Evolutionary conservation across 331 rosid species (phyloP).

Genomic region (Erythrophleum ivorense): DNA sequence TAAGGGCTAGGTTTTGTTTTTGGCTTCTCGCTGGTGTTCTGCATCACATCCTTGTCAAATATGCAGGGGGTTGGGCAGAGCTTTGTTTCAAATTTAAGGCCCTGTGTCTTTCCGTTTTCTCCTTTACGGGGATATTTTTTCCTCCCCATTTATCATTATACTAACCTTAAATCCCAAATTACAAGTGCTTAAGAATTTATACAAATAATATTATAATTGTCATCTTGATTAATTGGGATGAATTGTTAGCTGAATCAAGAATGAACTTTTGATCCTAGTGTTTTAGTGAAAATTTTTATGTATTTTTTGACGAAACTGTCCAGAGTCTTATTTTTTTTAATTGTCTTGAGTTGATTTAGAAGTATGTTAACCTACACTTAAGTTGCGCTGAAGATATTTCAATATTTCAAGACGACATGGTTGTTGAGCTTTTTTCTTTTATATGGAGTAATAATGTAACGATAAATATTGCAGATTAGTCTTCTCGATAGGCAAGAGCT

Average conservation of each 20-base stretch:
- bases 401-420: background rate
- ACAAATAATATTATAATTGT: background rate
- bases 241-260: background rate
- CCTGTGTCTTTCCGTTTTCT: slow-evolving; percentile 1
- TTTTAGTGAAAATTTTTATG: background rate
- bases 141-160: background rate
- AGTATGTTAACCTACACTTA: background rate
- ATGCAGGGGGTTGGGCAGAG: background rate
- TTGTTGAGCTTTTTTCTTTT: slow-evolving; percentile 4
- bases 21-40: background rate
- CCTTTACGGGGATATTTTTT: background rate
- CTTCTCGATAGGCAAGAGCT: slow-evolving; percentile 95
- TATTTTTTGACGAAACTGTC: background rate
- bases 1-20: background rate
- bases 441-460: slow-evolving; percentile 32
- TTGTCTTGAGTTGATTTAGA: background rate
- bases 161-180: slow-evolving; percentile 1
- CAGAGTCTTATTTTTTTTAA: background rate
- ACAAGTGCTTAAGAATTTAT: background rate
- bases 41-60: background rate
- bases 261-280: background rate
- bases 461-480: slow-evolving; percentile 66
- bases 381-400: background rate
- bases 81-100: background rate
- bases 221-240: background rate